Base-by-base conservation (phyloP, 305 asterid genomes). In the Solanum hybrid region DNA sequence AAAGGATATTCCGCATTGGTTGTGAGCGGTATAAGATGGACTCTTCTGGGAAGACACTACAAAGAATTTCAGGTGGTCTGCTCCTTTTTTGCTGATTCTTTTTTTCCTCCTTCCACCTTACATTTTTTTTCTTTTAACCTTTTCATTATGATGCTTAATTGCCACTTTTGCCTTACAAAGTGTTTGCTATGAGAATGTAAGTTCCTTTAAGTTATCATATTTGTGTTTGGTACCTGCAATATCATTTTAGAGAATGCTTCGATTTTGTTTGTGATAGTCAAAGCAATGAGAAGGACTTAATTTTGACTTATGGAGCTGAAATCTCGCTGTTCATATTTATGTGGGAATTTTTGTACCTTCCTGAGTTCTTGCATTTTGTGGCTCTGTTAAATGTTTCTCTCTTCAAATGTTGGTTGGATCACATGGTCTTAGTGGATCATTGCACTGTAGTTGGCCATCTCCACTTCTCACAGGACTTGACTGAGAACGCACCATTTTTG, bases 21-120 rank as follows among this genome's bases (percentile, higher is more conserved):
- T 94, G 96, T 42, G 98, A 97, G 93, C 94, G 98, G 87, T 97
- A 98, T 94, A 97, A 91, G 94, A 97, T 98, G 99, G 99, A 98
- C 88, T 93, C 97, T 51, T 92, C 98, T 40, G 93, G 98, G 93
- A 97, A 95, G 92, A 95, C 98, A 6, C 96, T 97, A 90, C 97
- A 93, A 89, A 94, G 99, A 91, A 96, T 98, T 90, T 92, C 97
- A 95, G 97, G 98, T 95, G 92, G 93, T 92, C 85, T 89, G 64
- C 88, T 92, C 89, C 92, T 89, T 74, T 28, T 90, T 89, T 46
- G 57, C 82, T 86, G 39, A 83, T 78, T 26, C 18, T 6, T 89
- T 91, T 83, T 61, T 90, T 74, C 77, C 86, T 79, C 75, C 51
- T 31, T 87, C 83, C 87, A 88, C 69, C 86, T 78, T 46, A 2